A percentile compares a stretch with the other conserved stretches of the same genome.
Conservation (phyloP, 331 rosid species). For the Telfairia occidentalis region DNA sequence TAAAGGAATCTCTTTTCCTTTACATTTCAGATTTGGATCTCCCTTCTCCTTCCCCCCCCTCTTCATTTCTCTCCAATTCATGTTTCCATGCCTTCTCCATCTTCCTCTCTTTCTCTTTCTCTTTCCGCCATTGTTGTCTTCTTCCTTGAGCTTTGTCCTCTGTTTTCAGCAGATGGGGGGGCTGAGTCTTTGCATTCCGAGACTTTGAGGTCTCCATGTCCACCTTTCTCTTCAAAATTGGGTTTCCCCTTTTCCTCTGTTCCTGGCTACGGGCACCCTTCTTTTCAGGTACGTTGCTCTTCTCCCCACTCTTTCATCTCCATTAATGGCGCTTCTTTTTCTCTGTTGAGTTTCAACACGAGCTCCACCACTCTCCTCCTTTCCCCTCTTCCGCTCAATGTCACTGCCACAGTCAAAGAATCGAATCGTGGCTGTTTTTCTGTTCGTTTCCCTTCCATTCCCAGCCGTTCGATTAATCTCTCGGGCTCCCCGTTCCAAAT, state of each 20-base stretch:
- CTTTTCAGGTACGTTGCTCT: slow-evolving; percentile 56
- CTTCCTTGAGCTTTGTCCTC: slow-evolving; percentile 7
- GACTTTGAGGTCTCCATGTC: slow-evolving; percentile 25
- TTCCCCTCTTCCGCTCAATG: slow-evolving; percentile 27
- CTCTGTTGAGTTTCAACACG: slow-evolving; percentile 42
- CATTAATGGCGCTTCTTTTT: slow-evolving; percentile 56
- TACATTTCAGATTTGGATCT: slow-evolving; percentile 1
- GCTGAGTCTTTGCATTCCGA: not conserved
- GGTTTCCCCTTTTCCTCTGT: slow-evolving; percentile 62
- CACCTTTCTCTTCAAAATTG: slow-evolving; percentile 44
- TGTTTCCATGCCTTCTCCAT: slow-evolving; percentile 7
- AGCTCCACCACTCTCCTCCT: slow-evolving; percentile 45
- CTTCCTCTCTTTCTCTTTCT: not conserved
- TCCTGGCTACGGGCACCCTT: slow-evolving; percentile 85
- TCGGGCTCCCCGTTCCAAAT: slow-evolving; percentile 51
- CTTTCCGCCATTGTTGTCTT: not conserved
- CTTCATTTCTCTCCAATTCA: not conserved
- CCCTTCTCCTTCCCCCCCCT: not conserved
- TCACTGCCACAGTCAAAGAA: not conserved
- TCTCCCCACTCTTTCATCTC: slow-evolving; percentile 42
- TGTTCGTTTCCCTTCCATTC: slow-evolving; percentile 27
- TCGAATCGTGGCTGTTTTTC: slow-evolving; percentile 21
- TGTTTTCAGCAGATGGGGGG: not conserved
- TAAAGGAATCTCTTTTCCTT: not conserved
- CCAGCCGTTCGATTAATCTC: slow-evolving; percentile 41